These are phyloP conservation scores for Pogostemon cablin DNA, from an alignment of 257 asterid species.

Conservation along the genomic window DNA sequence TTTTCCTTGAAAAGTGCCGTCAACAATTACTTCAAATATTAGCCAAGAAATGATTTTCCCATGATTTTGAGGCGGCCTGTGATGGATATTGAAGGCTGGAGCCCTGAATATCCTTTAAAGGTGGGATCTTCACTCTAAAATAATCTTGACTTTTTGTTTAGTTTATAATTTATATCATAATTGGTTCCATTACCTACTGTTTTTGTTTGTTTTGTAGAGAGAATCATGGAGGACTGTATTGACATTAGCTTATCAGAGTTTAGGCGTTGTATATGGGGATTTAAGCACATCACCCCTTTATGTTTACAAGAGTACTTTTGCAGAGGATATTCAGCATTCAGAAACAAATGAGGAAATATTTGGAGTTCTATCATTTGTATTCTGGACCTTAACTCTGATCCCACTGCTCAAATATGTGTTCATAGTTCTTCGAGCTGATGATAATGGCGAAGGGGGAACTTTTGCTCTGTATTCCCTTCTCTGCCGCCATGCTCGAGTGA, in stretches of 20 bases:
- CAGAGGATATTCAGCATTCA: constrained; percentile 91
- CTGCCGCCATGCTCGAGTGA: constrained; percentile 86
- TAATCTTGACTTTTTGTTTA: neutral
- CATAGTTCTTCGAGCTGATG: constrained; percentile 87
- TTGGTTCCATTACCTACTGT: neutral
- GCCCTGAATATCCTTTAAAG: constrained; percentile 54
- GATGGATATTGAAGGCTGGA: constrained; percentile 85
- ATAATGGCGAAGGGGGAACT: constrained; percentile 98
- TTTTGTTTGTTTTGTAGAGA: constrained; percentile 48
- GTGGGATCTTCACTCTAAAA: constrained; percentile 45
- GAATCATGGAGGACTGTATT: constrained; percentile 86
- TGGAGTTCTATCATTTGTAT: constrained; percentile 85
- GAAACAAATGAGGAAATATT: constrained; percentile 87
- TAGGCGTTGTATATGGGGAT: constrained; percentile 98
- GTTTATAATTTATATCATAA: neutral
- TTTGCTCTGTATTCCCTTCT: constrained; percentile 82
- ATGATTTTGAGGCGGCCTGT: constrained; percentile 52
- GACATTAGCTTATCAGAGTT: constrained; percentile 88
- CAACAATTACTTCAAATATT: constrained; percentile 19
- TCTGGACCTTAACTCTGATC: constrained; percentile 90
- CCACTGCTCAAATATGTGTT: constrained; percentile 87
- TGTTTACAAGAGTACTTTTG: constrained; percentile 96
- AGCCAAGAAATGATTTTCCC: constrained; percentile 40
- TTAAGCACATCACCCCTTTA: constrained; percentile 92
- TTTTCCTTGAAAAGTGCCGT: constrained; percentile 32